phyloP scores from a whole-genome alignment of 257 asterid genomes.

The Eucommia ulmoides region DNA sequence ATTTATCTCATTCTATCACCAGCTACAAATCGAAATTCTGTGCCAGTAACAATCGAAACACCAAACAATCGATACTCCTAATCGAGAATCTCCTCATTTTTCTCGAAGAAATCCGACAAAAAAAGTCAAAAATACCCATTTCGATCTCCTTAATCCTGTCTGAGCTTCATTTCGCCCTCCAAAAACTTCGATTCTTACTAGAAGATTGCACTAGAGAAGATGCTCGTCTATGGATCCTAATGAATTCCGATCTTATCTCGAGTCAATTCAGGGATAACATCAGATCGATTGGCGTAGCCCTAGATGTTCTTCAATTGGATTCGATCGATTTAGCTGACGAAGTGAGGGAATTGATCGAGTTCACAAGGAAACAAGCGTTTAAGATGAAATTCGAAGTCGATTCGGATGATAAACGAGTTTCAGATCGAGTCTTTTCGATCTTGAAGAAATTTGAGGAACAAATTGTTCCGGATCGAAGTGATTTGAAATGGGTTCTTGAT shows the following conservation, averaged over 20 bases:
- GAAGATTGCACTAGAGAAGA: slow-evolving; percentile 59
- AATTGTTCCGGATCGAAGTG: slow-evolving; percentile 29
- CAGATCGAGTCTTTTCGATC: slow-evolving; percentile 17
- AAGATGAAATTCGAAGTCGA: slow-evolving; percentile 31
- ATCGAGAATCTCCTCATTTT: slow-evolving; percentile 42
- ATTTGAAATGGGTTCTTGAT: slow-evolving; percentile 39
- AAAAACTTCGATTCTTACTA: slow-evolving; percentile 45
- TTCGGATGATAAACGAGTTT: slow-evolving; percentile 22
- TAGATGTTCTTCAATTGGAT: slow-evolving; percentile 44
- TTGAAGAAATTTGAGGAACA: slow-evolving; percentile 29
- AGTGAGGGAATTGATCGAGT: slow-evolving; percentile 39
- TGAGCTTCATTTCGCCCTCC: slow-evolving; percentile 74
- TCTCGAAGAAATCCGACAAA: slow-evolving; percentile 33
- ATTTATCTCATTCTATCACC: slow-evolving; percentile 29
- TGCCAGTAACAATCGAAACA: slow-evolving; percentile 44
- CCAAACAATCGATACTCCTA: slow-evolving; percentile 30
- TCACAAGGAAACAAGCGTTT: slow-evolving; percentile 36
- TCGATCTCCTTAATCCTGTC: slow-evolving; percentile 34
- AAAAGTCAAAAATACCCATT: slow-evolving; percentile 5
- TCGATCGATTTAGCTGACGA: slow-evolving; percentile 27
- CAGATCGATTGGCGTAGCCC: slow-evolving; percentile 38
- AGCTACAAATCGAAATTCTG: slow-evolving; percentile 31
- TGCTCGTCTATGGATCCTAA: slow-evolving; percentile 45
- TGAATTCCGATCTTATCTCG: slow-evolving; percentile 35
- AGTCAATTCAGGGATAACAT: slow-evolving; percentile 36